Evolutionary conservation across 2,329 filamentous ascomycete genomes (phyloP).

Genomic region (Exophiala alcalophila): DNA sequence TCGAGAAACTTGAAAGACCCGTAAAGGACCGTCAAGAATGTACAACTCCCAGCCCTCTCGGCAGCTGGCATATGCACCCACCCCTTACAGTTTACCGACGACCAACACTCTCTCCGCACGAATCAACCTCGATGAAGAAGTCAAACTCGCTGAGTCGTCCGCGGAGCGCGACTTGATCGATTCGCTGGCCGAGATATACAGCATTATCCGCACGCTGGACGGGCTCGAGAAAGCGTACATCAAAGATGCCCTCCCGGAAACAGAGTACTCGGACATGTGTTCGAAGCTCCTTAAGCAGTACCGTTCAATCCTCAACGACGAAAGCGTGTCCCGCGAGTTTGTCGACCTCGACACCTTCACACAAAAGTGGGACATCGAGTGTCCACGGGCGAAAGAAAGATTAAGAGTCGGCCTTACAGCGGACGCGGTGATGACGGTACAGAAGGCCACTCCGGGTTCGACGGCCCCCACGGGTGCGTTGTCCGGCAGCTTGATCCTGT

Average conservation of each 20-base stretch:
- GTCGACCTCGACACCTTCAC: conserved; percentile 89
- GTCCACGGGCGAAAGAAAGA: conserved; percentile 87
- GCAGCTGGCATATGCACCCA: conserved; percentile 77
- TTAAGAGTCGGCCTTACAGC: conserved; percentile 84
- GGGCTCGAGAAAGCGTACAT: conserved; percentile 95
- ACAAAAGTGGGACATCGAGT: conserved; percentile 87
- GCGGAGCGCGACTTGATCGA: conserved; percentile 92
- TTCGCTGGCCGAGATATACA: conserved; percentile 94
- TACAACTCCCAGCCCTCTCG: conserved; percentile 41
- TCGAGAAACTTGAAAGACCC: too few relatives aligned
- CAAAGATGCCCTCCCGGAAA: conserved; percentile 87
- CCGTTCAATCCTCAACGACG: conserved; percentile 87
- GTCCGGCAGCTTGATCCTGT: conserved; percentile 69
- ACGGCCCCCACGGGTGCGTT: conserved; percentile 31
- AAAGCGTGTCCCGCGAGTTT: conserved; percentile 85
- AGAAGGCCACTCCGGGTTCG: conserved; percentile 35
- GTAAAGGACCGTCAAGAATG: too few relatives aligned
- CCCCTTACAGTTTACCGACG: conserved; percentile 86
- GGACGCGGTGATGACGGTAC: conserved; percentile 48
- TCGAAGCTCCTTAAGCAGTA: conserved; percentile 93
- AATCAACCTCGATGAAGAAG: conserved; percentile 94
- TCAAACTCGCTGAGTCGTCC: conserved; percentile 81
- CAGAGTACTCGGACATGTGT: conserved; percentile 95
- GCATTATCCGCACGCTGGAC: conserved; percentile 92
- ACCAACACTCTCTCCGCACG: conserved; percentile 78